Percentiles rank a stretch among this genome's conserved stretches.
Evolutionary conservation across 306 rosid species (phyloP).

Genomic region (Carpinus viminea): DNA sequence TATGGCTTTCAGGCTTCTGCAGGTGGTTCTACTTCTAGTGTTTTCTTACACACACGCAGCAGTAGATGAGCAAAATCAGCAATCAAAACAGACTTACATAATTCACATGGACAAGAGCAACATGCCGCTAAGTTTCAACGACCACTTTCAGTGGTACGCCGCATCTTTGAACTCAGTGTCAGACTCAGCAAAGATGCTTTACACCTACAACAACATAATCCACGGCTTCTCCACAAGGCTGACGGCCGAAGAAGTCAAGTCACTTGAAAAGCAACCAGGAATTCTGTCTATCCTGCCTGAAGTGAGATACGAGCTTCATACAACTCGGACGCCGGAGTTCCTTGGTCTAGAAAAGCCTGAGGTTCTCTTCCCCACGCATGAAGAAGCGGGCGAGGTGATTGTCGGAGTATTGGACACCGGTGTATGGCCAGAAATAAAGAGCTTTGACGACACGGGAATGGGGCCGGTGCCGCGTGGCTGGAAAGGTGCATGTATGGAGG

Average conservation of each 20-base stretch:
- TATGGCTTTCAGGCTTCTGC: constrained; percentile 37
- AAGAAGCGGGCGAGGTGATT: constrained; percentile 49
- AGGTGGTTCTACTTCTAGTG: constrained; percentile 41
- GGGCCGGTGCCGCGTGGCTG: constrained; percentile 63
- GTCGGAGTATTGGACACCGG: constrained; percentile 85
- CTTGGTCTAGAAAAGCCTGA: constrained; percentile 56
- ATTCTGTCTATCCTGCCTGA: constrained; percentile 67
- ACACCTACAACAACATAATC: constrained; percentile 64
- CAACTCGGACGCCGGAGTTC: constrained; percentile 86
- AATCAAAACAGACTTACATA: constrained; percentile 61
- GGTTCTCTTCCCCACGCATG: constrained; percentile 24
- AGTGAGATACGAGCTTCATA: constrained; percentile 71
- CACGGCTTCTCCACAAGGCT: constrained; percentile 90
- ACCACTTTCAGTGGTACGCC: constrained; percentile 68
- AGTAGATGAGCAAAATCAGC: constrained; percentile 45
- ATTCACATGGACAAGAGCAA: constrained; percentile 76
- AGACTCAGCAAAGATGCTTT: constrained; percentile 68
- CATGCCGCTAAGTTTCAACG: constrained; percentile 66
- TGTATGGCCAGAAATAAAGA: constrained; percentile 80
- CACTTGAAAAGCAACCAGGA: constrained; percentile 58
- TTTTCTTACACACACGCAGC: constrained; percentile 22
- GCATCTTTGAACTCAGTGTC: constrained; percentile 74
- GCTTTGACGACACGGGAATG: constrained; percentile 66
- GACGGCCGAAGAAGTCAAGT: constrained; percentile 63
- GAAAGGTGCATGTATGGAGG: constrained; percentile 80